A percentile compares a stretch with the other conserved stretches of the same genome.
phyloP scores from a whole-genome alignment of 2,329 filamentous ascomycete genomes.

The Monilinia fructigena region DNA sequence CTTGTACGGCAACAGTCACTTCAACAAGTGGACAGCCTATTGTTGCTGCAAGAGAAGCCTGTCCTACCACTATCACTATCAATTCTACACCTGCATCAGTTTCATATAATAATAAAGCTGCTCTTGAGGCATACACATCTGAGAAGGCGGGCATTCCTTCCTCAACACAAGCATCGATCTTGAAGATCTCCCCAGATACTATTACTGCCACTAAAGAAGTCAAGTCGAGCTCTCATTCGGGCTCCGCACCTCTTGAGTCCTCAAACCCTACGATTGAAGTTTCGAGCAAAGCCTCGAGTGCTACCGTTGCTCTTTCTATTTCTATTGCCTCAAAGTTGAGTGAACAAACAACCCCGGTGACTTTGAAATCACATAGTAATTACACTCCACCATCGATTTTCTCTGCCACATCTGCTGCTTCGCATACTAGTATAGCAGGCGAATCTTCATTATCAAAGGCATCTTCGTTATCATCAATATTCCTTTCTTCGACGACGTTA shows the following conservation, averaged over 20 bases:
- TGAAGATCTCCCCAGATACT: conserved; percentile 8
- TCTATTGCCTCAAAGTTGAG: neutral
- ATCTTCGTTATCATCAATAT: neutral
- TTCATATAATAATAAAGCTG: conserved; percentile 3
- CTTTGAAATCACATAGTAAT: neutral
- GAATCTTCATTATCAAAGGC: neutral
- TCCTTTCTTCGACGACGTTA: conserved; percentile 8
- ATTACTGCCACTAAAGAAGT: neutral
- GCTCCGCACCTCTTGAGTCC: neutral
- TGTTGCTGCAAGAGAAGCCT: conserved; percentile 19
- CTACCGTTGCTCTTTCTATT: neutral
- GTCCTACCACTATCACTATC: conserved; percentile 23
- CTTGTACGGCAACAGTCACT: conserved; percentile 26
- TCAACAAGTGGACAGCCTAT: conserved; percentile 21
- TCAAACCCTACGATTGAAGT: neutral
- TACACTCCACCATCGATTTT: neutral
- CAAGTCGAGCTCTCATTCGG: neutral
- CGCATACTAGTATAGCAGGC: neutral
- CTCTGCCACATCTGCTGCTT: neutral
- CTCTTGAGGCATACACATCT: neutral
- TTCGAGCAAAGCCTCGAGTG: neutral
- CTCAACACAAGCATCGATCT: conserved; percentile 4
- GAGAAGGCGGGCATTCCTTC: neutral
- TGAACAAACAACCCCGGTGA: neutral
- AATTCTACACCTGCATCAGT: conserved; percentile 4